Base-by-base conservation (phyloP, 495 filamentous ascomycete genomes). In the Alectoria sarmentosa region DNA sequence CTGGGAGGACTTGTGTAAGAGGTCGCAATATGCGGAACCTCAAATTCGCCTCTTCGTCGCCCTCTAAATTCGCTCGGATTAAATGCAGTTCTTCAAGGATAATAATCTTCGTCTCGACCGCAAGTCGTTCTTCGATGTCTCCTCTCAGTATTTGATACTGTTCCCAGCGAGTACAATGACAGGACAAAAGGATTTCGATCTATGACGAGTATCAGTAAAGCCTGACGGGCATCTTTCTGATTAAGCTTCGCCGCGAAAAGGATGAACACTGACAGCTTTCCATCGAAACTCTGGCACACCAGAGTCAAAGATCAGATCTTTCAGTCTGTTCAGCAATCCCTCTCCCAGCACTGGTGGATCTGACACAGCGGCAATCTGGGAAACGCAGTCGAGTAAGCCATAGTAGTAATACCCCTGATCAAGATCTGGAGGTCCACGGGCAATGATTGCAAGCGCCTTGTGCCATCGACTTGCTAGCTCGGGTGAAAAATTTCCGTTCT, bases 251-350 rank as follows among this genome's bases (percentile, higher is more conserved):
- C 3, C 7, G 3, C n/a, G 8, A 15, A 46, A 37, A 1, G 23
- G 7, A 15, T 21, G 17, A 26, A 30, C 9, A 64, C 66, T 64
- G 13, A 67, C 66, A 38, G 66, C 66, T 55, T 64, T 64, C 54
- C 44, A 67, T 41, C 66, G 61, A 15, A 52, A 64, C 26, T 64
- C 66, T 37, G 30, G 52, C 34, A 58, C 44, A 32, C 30, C 21
- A 19, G 17, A 56, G 15, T 28, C 49, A 6, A 64, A 64, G 38
- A 67, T 38, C 30, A 67, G 7, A 0, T 21, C 9, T 26, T 39
- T 41, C 9, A 64, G 6, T 19, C 21, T 6, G 9, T 49, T 23
- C 5, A 54, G 2, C n/a, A 67, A 17, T 21, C 26, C 37, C 6
- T 54, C 30, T 21, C 38, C 21, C 9, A 67, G 46, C 17, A 36